Conservation (phyloP, 345 rosid genomes). For the Citrus hindsii region DNA sequence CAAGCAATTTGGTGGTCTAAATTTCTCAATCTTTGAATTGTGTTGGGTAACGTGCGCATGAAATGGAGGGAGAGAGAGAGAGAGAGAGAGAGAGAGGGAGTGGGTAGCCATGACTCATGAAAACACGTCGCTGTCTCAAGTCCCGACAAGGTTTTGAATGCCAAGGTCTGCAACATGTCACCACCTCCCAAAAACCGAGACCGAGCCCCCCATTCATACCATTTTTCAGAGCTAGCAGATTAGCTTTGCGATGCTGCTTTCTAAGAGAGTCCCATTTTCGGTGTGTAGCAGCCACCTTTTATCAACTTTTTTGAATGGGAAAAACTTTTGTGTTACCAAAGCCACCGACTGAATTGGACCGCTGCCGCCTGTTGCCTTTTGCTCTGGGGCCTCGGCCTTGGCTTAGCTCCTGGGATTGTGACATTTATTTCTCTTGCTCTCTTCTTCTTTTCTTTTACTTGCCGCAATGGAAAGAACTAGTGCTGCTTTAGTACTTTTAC, state of each 20-base stretch:
- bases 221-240: background rate
- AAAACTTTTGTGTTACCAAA: conserved; percentile 11
- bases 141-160: conserved; percentile 32
- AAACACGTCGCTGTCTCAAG: conserved; percentile 34
- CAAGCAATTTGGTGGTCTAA: background rate
- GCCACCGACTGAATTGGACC: background rate
- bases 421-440: background rate
- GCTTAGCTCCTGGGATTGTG: background rate
- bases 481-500: background rate
- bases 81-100: background rate
- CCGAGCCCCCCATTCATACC: background rate
- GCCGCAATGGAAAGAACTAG: background rate
- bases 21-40: conserved; percentile 5
- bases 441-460: background rate
- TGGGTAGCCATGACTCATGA: background rate
- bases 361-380: background rate
- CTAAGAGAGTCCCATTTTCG: background rate
- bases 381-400: background rate
- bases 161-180: conserved; percentile 14
- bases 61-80: background rate
- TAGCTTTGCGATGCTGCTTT: background rate
- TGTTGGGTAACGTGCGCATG: conserved; percentile 13
- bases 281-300: background rate
- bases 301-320: background rate
- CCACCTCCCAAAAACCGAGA: background rate